Conservation (phyloP, 2,329 filamentous ascomycete species). For the Fusarium zealandicum region DNA sequence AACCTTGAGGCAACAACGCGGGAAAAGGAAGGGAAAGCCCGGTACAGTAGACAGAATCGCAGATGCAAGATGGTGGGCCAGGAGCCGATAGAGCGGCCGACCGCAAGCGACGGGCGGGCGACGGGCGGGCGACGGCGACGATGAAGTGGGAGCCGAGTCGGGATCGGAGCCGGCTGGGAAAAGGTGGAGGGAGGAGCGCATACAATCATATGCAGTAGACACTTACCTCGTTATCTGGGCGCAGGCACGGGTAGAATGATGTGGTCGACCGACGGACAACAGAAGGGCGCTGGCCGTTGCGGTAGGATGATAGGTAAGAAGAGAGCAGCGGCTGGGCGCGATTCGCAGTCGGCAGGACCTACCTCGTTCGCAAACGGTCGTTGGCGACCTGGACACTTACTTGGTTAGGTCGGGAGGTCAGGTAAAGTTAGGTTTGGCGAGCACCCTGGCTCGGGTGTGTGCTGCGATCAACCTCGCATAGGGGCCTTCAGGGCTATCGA, state of each 20-base stretch:
- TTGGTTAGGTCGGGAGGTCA: conserved; percentile 12
- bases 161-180: conserved; percentile 27
- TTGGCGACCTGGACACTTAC: neutral
- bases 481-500: conserved; percentile 30
- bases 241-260: conserved; percentile 18
- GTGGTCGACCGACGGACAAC: neutral
- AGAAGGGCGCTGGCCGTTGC: conserved; percentile 1
- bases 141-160: conserved; percentile 32
- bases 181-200: conserved; percentile 16
- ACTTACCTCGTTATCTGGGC: conserved; percentile 31
- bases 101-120: conserved; percentile 5
- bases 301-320: conserved; percentile 1
- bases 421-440: conserved; percentile 29
- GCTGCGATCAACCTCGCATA: conserved; percentile 43
- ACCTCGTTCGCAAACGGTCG: conserved; percentile 11
- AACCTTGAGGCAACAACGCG: conserved; percentile 33
- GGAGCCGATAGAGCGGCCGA: conserved; percentile 30
- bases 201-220: conserved; percentile 11
- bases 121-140: conserved; percentile 9
- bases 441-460: conserved; percentile 37
- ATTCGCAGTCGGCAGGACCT: conserved; percentile 8
- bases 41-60: conserved; percentile 24
- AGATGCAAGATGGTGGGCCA: conserved; percentile 33
- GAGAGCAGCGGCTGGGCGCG: conserved; percentile 9
- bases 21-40: conserved; percentile 22